Evolutionary conservation across 257 asterid species (phyloP), one percentile per base, ranked within the genome.

Genomic region (Petrea volubilis): DNA sequence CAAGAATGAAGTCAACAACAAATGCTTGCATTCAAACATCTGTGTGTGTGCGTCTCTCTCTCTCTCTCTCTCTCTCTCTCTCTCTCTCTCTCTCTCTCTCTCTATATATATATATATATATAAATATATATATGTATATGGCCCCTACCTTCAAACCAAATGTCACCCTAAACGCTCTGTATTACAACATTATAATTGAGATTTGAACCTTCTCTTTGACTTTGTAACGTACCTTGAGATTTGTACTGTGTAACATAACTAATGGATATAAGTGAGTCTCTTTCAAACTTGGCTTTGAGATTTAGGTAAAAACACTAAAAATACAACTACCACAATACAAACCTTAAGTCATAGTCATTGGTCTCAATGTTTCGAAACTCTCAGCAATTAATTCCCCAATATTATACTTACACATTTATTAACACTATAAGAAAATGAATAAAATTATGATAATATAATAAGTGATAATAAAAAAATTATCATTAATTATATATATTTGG

Each of bases 141-240:
- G 34, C 78, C 73, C 79, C 69, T 55, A 58, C 60, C 27, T 8
- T 58, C 56, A 62, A 61, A 57, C 72, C 78, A 73, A 80, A 74
- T 78, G 78, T 76, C 81, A 63, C 68, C 75, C 66, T 59, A 69
- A 67, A 75, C 67, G 24, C 47, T 67, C 43, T 49, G 44, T 36
- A 43, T 63, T 56, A 52, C 69, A 49, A 31, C 49, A 70, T 17
- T 51, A 67, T 38, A 2, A 7, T 73, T 60, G 72, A 75, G 76
- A 82, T 73, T 73, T 63, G 79, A 60, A 51, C 81, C 67, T 11
- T 53, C 53, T 21, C 24, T 50, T 74, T 82, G 84, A 74, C 85
- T 74, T 78, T 69, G 71, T 50, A 50, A 44, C 57, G 17, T 33
- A 23, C 71, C 50, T 79, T 63, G 85, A 79, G 68, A 65, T 67